phyloP scores from a whole-genome alignment of 2,329 filamentous ascomycete genomes.

The Calycina herbarum region DNA sequence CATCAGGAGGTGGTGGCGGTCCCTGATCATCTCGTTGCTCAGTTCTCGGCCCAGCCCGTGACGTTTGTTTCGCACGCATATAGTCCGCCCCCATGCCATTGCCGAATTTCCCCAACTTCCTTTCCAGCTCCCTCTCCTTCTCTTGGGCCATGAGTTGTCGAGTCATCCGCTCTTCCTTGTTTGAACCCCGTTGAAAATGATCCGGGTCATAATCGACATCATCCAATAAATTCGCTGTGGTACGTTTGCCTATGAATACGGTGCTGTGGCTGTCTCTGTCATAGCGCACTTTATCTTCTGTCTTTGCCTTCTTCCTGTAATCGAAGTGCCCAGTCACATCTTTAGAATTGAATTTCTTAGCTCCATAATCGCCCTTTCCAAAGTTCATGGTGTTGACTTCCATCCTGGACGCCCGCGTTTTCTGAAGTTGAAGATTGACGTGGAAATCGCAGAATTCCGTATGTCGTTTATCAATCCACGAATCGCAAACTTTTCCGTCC shows the following conservation, averaged over 20 bases:
- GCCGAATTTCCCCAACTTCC: conserved; percentile 63
- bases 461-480: conserved; percentile 85
- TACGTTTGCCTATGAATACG: conserved; percentile 54
- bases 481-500: conserved; percentile 76
- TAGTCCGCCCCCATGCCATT: conserved; percentile 70
- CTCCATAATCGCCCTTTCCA: conserved; percentile 34
- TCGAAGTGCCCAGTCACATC: conserved; percentile 30
- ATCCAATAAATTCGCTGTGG: conserved; percentile 64
- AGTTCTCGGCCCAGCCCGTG: conserved; percentile 18
- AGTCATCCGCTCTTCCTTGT: conserved; percentile 65
- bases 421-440: conserved; percentile 76
- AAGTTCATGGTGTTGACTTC: conserved; percentile 74
- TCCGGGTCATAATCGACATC: conserved; percentile 60
- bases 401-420: conserved; percentile 65
- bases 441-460: conserved; percentile 94
- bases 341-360: conserved; percentile 29
- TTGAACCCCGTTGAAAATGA: conserved; percentile 50
- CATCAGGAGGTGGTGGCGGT: conserved; percentile 42
- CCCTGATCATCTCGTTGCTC: conserved; percentile 14
- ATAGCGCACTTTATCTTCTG: conserved; percentile 46
- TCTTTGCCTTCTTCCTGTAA: conserved; percentile 26
- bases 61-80: conserved; percentile 47
- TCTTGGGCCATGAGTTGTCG: conserved; percentile 65
- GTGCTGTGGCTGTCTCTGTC: conserved; percentile 59
- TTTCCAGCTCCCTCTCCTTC: conserved; percentile 71